Evolutionary conservation across 768 basidiomycete species (phyloP), one percentile per base, ranked within the genome.

Genomic region (Termitomyces sp.): DNA sequence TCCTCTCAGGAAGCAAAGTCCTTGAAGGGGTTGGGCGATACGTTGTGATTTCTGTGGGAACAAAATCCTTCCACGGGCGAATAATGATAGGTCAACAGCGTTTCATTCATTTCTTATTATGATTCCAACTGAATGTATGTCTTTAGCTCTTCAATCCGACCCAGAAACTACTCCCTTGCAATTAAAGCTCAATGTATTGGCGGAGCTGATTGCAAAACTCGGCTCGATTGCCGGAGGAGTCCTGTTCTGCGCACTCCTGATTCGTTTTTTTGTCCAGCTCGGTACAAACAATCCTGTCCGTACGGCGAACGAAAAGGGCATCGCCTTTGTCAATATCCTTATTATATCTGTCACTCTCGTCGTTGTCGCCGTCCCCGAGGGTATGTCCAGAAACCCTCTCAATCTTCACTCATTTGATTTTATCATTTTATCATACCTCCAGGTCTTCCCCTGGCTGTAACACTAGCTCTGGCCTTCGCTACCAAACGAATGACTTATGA

Each of bases 401-500:
- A 15, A 17, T n/a, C 10, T 19, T 59, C 23, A 38, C 9, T 57
- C 19, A 3, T 1, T 33, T 41, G n/a, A 6, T 35, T 53, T 14
- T 52, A 48, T 15, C n/a, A 58, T 31, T 57, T 57, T 40, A 49
- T 46, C 47, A 10, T 37, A 30, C 55, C 53, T 40, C 40, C 57
- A 90, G 91, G 95, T 66, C 78, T 99, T 5, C 96, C 96, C 2
- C 78, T 99, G 54, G 96, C 96, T 42, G 96, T 98, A 50, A 98
- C 96, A 0, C 83, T 99, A 47, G 97, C 97, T 0, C 77, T 99
- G 33, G 92, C 97, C 0, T 99, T 98, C 66, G 97, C 96, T 0
- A 99, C 97, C 47, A 94, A 91, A 65, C 87, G 96, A n/a, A 98
- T 98, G 97, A 91, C 95, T 9, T 82, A 87, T 66, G 90, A 94